phyloP scores from a whole-genome alignment of 495 filamentous ascomycete genomes.

The Aspergillus incahuasiensis region DNA sequence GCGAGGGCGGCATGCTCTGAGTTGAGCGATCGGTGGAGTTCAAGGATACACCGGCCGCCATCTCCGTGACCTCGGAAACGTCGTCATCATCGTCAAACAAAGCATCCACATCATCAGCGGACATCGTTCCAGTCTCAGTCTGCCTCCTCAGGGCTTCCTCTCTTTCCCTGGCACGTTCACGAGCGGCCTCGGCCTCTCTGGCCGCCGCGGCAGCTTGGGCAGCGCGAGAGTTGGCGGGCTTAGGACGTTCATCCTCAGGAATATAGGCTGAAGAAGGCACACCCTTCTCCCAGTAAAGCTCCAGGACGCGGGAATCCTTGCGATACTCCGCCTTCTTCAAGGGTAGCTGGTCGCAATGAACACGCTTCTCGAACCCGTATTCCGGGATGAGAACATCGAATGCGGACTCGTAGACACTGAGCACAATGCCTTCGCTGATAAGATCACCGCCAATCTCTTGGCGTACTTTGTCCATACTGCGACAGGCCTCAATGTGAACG shows the following conservation, averaged over 20 bases:
- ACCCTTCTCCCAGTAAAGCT: constrained; percentile 99
- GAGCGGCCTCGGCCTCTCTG: constrained; percentile 73
- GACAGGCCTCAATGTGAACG: constrained; percentile 96
- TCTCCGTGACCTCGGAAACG: constrained; percentile 78
- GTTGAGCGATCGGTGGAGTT: constrained; percentile 72
- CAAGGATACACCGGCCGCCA: constrained; percentile 80
- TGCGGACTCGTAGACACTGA: constrained; percentile 97
- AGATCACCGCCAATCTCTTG: constrained; percentile 83
- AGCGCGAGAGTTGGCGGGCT: constrained; percentile 55
- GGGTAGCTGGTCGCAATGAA: constrained; percentile 96
- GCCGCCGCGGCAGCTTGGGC: constrained; percentile 72
- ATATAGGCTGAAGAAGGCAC: constrained; percentile 94
- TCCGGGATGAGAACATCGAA: constrained; percentile 98
- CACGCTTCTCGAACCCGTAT: constrained; percentile 97
- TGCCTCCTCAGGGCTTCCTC: constrained; percentile 86
- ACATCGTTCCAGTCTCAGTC: constrained; percentile 88
- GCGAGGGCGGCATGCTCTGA: constrained; percentile 93
- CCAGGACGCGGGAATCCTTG: constrained; percentile 87
- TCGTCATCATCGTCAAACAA: constrained; percentile 91
- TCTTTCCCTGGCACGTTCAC: constrained; percentile 70
- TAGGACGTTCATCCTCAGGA: constrained; percentile 93
- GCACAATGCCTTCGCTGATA: constrained; percentile 93
- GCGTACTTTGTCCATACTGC: constrained; percentile 84
- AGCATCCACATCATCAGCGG: constrained; percentile 83
- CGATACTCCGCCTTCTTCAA: constrained; percentile 98